Conservation (phyloP, 2,329 filamentous ascomycete genomes). For the Beauveria varroae region DNA sequence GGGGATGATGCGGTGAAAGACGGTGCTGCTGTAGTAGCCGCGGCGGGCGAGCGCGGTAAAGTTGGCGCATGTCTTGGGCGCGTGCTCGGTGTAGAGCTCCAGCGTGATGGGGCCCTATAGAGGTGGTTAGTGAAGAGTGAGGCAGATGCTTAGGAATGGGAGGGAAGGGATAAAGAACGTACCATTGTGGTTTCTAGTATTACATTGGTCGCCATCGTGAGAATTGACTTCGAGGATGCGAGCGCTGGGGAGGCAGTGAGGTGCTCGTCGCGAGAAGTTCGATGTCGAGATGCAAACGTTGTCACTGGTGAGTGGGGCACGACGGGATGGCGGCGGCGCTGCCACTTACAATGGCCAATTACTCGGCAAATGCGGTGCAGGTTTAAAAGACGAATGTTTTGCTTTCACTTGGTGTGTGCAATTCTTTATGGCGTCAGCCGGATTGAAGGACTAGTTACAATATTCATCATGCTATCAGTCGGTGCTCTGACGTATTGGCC, state of each 20-base stretch:
- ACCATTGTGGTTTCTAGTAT: slow-evolving; percentile 83
- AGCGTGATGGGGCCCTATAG: slow-evolving; percentile 70
- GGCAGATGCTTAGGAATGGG: neutral
- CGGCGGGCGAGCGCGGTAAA: slow-evolving; percentile 72
- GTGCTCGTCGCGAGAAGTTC: neutral
- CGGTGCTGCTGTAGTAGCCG: slow-evolving; percentile 79
- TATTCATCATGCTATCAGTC: no score
- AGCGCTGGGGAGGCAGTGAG: neutral
- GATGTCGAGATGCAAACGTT: slow-evolving; percentile 4
- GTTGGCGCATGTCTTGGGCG: slow-evolving; percentile 83
- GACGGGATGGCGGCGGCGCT: neutral
- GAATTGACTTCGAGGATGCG: neutral
- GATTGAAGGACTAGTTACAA: no score
- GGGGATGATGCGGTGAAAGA: slow-evolving; percentile 92
- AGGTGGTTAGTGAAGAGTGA: neutral
- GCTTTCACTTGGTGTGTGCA: no score
- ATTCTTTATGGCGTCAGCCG: no score
- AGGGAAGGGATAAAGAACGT: slow-evolving; percentile 17
- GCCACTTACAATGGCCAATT: neutral
- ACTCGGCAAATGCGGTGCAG: neutral
- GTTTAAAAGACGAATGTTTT: neutral
- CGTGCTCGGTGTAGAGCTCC: slow-evolving; percentile 86
- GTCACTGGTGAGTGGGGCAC: slow-evolving; percentile 6
- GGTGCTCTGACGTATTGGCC: no score
- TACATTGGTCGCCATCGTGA: slow-evolving; percentile 68